Percentiles rank a stretch among this genome's conserved stretches.
phyloP scores from a whole-genome alignment of 352 stramenopile species.

The Phytophthora boehmeriae region DNA sequence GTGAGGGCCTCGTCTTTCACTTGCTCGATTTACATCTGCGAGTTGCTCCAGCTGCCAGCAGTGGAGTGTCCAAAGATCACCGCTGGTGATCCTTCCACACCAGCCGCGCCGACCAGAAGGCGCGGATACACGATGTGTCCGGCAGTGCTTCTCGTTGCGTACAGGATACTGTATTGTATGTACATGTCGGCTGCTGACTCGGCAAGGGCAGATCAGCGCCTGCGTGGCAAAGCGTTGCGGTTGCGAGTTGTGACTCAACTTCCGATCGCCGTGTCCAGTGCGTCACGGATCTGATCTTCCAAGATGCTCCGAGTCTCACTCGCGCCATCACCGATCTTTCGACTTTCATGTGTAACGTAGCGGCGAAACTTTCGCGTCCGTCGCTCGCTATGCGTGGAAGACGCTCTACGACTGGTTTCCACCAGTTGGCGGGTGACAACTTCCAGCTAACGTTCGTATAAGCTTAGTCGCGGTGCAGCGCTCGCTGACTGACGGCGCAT shows the following conservation, averaged over 20 bases:
- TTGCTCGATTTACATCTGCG: conserved; percentile 26
- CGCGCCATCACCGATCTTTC: neutral
- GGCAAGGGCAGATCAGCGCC: neutral
- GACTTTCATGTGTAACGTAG: conserved; percentile 1
- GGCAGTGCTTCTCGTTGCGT: neutral
- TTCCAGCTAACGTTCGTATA: neutral
- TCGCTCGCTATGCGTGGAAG: no score
- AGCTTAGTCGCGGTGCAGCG: neutral
- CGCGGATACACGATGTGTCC: conserved; percentile 10
- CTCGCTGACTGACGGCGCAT: neutral
- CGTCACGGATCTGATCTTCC: neutral
- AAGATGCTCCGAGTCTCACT: neutral
- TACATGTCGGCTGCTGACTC: neutral
- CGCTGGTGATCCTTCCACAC: no score
- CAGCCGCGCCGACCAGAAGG: conserved; percentile 6
- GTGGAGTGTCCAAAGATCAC: neutral
- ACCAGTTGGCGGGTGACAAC: conserved; percentile 2
- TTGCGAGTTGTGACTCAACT: no score
- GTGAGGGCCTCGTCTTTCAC: conserved; percentile 14
- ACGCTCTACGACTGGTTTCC: neutral
- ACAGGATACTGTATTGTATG: neutral
- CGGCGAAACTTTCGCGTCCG: neutral
- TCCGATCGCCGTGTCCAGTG: no score
- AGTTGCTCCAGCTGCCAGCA: neutral
- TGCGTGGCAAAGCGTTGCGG: neutral